Base-by-base conservation (phyloP, 306 rosid genomes). In the Alnus rubra region DNA sequence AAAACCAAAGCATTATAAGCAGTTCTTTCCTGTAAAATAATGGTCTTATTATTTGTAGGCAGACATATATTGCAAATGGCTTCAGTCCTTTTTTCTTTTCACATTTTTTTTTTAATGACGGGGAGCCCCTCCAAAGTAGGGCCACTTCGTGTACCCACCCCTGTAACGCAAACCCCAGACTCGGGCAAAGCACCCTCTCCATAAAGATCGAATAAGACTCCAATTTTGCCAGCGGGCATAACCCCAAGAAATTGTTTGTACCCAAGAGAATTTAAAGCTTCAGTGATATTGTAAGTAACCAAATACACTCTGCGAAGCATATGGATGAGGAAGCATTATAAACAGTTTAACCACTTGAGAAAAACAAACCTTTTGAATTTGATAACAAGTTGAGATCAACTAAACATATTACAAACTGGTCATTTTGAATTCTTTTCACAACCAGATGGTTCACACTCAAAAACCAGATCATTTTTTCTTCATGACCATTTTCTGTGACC, bases 1-100 rank as follows among this genome's bases (percentile, higher is more conserved):
- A 23, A 23, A 23, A 23, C 28, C 28, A 23, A 23, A 37, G 48
- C 31, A 18, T 65, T 37, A 37, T 39, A 67, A 67, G 50, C 28
- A 48, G 14, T 48, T 88, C 98, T 90, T 89, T 96, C 99, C 98
- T 93, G 99, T 82, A 88, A 79, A 56, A 75, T 70, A 84, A 73
- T 54, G 72, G 67, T 76, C 35, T 45, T 82, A 78, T 73, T 74
- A 74, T 49, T 74, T 52, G 78, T 56, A 71, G 69, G 75, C 58
- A 74, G 64, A 84, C 64, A 53, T 64, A 80, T 42, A 72, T 50
- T 73, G 78, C 81, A 78, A 69, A 74, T 63, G 45, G 60, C 67
- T 75, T 53, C 78, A 74, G 51, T 18, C 31, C 28, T 23, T 23
- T 23, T 23, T 23, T 23, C 28, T 23, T 23, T 23, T 23, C 28